Conservation (phyloP, 192 early-diverging fungal genomes). For the Coemansia sp. region DNA sequence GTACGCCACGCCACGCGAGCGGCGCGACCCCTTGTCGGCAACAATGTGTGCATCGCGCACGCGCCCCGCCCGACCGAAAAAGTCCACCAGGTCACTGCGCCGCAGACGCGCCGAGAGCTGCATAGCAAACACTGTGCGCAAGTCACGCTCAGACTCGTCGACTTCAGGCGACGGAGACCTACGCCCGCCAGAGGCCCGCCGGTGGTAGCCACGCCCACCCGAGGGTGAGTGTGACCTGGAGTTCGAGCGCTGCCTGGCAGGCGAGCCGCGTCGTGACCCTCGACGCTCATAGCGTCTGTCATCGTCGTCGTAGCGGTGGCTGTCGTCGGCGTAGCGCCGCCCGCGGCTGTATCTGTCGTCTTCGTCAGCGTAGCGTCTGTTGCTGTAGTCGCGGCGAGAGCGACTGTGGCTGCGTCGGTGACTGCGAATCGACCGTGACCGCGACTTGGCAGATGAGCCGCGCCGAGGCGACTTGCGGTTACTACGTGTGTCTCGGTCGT, state of each 20-base stretch:
- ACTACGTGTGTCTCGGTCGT: neutral
- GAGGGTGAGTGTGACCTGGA: conserved; percentile 18
- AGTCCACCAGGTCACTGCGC: conserved; percentile 79
- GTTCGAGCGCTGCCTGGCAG: conserved; percentile 19
- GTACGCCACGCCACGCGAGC: conserved; percentile 93
- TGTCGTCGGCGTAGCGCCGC: conserved; percentile 23
- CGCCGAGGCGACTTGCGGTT: neutral
- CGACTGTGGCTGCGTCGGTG: conserved; percentile 13
- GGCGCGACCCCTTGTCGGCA: conserved; percentile 75
- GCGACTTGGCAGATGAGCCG: neutral
- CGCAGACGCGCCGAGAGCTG: conserved; percentile 83
- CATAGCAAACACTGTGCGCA: conserved; percentile 93
- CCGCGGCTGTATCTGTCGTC: conserved; percentile 15
- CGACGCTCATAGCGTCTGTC: conserved; percentile 16
- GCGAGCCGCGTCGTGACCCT: conserved; percentile 14
- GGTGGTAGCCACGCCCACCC: conserved; percentile 8
- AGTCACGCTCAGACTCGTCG: conserved; percentile 76
- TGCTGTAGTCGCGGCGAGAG: conserved; percentile 10
- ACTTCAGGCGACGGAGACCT: conserved; percentile 68
- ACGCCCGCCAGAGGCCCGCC: conserved; percentile 12
- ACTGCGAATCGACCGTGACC: conserved; percentile 16
- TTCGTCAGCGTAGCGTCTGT: conserved; percentile 14
- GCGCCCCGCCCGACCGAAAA: conserved; percentile 78
- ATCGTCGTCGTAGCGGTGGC: conserved; percentile 18
- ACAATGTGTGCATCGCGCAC: conserved; percentile 88